phyloP scores from a whole-genome alignment of 192 early-diverging fungal species.

The Obelidium mucronatum region DNA sequence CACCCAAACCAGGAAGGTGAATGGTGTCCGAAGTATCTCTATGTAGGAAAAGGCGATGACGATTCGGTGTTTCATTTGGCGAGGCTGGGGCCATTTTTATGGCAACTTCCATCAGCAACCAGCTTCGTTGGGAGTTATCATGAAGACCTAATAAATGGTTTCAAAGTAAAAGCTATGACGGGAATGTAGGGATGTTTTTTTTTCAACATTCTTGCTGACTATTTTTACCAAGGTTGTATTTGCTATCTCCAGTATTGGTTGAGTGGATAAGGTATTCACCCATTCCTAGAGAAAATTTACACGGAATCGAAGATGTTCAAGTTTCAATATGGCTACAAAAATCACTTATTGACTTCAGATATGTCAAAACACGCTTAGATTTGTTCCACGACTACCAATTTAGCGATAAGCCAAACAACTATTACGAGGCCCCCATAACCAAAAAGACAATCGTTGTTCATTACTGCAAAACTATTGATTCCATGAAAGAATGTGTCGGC shows the following conservation, averaged over 20 bases:
- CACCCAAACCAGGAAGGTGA: not conserved
- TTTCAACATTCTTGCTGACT: not conserved
- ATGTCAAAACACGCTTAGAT: not conserved
- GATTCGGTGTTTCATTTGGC: slow-evolving; percentile 11
- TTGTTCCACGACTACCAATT: not conserved
- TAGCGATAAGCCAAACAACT: not conserved
- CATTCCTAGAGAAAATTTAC: not conserved
- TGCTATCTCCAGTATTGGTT: not conserved
- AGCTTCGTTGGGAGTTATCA: not conserved
- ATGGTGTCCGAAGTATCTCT: slow-evolving; percentile 3
- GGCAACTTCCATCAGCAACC: not conserved
- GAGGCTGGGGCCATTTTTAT: not conserved
- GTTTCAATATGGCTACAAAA: not conserved
- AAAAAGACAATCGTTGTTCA: not conserved
- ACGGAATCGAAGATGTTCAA: not conserved
- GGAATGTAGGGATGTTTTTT: not conserved
- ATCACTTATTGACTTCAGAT: not conserved
- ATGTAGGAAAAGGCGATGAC: slow-evolving; percentile 16
- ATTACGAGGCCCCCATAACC: not conserved
- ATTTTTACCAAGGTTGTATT: not conserved
- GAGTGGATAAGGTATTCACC: not conserved
- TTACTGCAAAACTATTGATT: not conserved
- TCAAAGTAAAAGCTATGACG: not conserved
- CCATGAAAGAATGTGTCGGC: not conserved
- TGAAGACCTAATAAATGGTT: not conserved